phyloP scores from a whole-genome alignment of 164 flowering plant species.

The Aristolochia contorta region DNA sequence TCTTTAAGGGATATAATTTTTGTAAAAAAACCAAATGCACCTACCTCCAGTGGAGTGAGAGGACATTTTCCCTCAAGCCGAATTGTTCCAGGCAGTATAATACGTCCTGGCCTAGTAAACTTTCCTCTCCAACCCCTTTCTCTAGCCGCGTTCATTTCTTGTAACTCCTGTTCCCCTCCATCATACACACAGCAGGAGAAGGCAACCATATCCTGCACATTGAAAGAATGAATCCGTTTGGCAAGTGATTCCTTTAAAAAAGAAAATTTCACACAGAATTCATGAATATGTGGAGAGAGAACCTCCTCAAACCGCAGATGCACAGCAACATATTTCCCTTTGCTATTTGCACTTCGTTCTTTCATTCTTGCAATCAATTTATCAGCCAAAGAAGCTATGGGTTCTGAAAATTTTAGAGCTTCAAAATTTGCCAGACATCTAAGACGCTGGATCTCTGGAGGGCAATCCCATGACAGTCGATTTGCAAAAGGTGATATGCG shows the following conservation, averaged over 20 bases:
- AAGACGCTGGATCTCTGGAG: constrained; percentile 77
- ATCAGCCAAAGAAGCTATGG: constrained; percentile 54
- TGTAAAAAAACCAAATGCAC: constrained; percentile 1
- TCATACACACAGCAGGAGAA: constrained; percentile 95
- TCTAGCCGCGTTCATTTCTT: constrained; percentile 82
- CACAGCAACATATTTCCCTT: constrained; percentile 80
- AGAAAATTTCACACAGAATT: neutral
- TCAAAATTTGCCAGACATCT: constrained; percentile 95
- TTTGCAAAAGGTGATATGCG: constrained; percentile 98
- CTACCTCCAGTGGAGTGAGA: constrained; percentile 90
- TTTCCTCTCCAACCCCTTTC: constrained; percentile 97
- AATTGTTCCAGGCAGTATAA: constrained; percentile 79
- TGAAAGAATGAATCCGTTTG: neutral
- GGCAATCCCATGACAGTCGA: constrained; percentile 81
- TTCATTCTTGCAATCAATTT: constrained; percentile 75
- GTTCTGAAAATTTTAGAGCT: constrained; percentile 71
- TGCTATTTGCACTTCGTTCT: constrained; percentile 43
- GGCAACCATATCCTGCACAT: constrained; percentile 92
- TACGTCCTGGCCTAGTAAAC: constrained; percentile 82
- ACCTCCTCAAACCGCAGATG: constrained; percentile 99
- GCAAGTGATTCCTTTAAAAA: neutral
- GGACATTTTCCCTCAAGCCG: constrained; percentile 93
- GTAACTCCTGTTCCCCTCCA: constrained; percentile 70
- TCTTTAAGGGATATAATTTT: neutral
- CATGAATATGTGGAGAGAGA: neutral